A percentile compares a stretch with the other conserved stretches of the same genome.
These are phyloP conservation scores for Pseudogymnoascus sp. DNA, from an alignment of 2,329 filamentous ascomycete species.

Conservation along the genomic window DNA sequence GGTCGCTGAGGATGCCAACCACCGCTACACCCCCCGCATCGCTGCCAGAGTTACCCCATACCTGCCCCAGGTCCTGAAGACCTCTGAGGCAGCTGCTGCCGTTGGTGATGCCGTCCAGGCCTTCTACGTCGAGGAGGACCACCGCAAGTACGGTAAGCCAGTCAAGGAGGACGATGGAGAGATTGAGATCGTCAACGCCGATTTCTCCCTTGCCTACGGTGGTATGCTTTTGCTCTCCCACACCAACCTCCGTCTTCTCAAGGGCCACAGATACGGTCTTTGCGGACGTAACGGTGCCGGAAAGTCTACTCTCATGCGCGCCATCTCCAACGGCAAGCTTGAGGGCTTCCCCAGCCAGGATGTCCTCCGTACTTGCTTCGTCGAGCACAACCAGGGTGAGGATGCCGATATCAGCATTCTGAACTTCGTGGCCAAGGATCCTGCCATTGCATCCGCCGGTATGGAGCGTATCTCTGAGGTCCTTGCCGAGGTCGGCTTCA, in stretches of 20 bases:
- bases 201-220: constrained; percentile 95
- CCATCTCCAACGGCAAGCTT: constrained; percentile 89
- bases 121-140: constrained; percentile 74
- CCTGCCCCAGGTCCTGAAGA: constrained; percentile 58
- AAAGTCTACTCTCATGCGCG: constrained; percentile 98
- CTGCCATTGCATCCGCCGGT: constrained; percentile 71
- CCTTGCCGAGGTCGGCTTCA: constrained; percentile 88
- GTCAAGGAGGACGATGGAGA: constrained; percentile 86
- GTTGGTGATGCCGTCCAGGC: constrained; percentile 67
- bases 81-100: constrained; percentile 48
- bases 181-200: constrained; percentile 91
- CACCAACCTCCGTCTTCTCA: constrained; percentile 87
- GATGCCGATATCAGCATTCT: constrained; percentile 94
- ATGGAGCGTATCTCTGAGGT: constrained; percentile 74
- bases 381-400: constrained; percentile 98
- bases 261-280: constrained; percentile 94
- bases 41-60: constrained; percentile 63
- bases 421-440: constrained; percentile 85
- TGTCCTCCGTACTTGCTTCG: constrained; percentile 89
- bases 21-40: constrained; percentile 69
- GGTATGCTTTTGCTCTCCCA: constrained; percentile 95
- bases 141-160: constrained; percentile 76
- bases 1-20: constrained; percentile 81
- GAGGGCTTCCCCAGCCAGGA: constrained; percentile 94
- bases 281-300: constrained; percentile 95